Evolutionary conservation across 1,284 basidiomycete species (phyloP).

Genomic region (Ceraceosorus bombacis): DNA sequence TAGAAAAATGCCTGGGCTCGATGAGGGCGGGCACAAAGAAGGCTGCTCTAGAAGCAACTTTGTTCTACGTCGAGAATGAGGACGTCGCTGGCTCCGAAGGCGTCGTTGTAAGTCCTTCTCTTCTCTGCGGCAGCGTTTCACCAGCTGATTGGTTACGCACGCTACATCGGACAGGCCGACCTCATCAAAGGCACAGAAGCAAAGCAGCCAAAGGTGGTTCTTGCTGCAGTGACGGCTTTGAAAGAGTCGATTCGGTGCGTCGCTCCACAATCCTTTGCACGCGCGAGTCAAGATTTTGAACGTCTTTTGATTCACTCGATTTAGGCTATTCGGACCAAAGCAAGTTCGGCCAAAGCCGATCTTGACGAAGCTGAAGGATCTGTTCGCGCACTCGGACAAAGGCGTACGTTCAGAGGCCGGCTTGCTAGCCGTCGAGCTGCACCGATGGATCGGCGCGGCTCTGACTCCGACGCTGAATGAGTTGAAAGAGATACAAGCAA

Average conservation of each 20-base stretch:
- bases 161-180: conserved; percentile 57
- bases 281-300: no score
- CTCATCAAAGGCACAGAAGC: conserved; percentile 75
- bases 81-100: conserved; percentile 67
- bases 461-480: conserved; percentile 82
- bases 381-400: conserved; percentile 93
- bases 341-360: conserved; percentile 66
- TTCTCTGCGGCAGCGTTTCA: neutral
- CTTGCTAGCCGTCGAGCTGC: conserved; percentile 66
- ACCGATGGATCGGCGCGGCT: conserved; percentile 79
- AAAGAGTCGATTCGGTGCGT: conserved; percentile 61
- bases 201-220: conserved; percentile 91
- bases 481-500: conserved; percentile 95
- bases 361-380: conserved; percentile 79
- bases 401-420: conserved; percentile 87
- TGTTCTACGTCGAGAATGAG: conserved; percentile 90
- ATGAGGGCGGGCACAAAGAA: conserved; percentile 76
- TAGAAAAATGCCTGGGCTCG: conserved; percentile 93
- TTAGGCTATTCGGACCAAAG: conserved; percentile 65
- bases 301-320: no score
- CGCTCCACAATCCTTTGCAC: no score
- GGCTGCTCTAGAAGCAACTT: conserved; percentile 73
- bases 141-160: neutral
- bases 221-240: conserved; percentile 69
- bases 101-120: conserved; percentile 67